Conservation (phyloP, 129 eudicot genomes). For the Escallonia herrerae region DNA sequence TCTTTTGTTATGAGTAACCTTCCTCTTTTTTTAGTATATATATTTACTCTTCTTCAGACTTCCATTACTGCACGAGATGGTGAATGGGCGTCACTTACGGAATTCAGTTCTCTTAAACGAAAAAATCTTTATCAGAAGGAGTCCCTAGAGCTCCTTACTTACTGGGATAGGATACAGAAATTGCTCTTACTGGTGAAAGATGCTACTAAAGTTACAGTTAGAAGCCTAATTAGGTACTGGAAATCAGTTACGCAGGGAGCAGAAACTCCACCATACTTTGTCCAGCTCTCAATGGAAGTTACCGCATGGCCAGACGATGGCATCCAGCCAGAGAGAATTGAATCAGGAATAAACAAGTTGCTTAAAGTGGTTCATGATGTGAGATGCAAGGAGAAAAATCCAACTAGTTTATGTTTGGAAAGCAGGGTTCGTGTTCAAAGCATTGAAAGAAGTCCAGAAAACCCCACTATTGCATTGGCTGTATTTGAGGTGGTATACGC, state of each 20-base stretch:
- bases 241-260: constrained; percentile 48
- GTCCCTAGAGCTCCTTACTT: constrained; percentile 16
- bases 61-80: constrained; percentile 43
- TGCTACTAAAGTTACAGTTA: constrained; percentile 16
- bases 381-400: constrained; percentile 35
- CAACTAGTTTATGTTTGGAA: constrained; percentile 18
- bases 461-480: constrained; percentile 31
- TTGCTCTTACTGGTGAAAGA: constrained; percentile 2
- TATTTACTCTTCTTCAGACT: constrained; percentile 45
- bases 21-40: constrained; percentile 45
- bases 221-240: constrained; percentile 40
- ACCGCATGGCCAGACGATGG: constrained; percentile 42
- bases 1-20: constrained; percentile 39
- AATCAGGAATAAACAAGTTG: constrained; percentile 35
- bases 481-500: constrained; percentile 56
- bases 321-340: constrained; percentile 51
- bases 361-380: constrained; percentile 29
- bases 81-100: constrained; percentile 32
- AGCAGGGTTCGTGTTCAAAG: constrained; percentile 50
- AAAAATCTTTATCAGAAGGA: constrained; percentile 18
- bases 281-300: constrained; percentile 47
- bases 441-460: constrained; percentile 42
- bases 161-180: constrained; percentile 20
- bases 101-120: constrained; percentile 34
- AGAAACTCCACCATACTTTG: constrained; percentile 51